A percentile compares a stretch with the other conserved stretches of the same genome.
Conservation (phyloP, 371 early-diverging fungal genomes). For the Mortierella sp. region DNA sequence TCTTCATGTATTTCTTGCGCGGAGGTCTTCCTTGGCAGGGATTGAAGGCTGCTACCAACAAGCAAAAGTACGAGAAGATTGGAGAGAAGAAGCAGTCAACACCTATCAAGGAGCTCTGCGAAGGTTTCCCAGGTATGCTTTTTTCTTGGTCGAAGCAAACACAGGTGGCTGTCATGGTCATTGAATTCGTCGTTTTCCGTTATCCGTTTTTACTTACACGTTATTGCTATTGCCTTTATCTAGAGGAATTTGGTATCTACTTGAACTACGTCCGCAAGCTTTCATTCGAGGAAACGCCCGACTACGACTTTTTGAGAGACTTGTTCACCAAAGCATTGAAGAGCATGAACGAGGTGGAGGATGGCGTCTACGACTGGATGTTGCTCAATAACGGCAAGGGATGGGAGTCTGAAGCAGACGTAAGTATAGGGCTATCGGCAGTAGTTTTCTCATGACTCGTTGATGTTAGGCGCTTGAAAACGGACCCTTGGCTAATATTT, state of each 20-base stretch:
- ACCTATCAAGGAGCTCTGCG: conserved; percentile 91
- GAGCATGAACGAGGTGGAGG: conserved; percentile 83
- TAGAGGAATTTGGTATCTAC: conserved; percentile 92
- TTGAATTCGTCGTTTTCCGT: background rate
- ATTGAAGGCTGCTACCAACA: conserved; percentile 97
- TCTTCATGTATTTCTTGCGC: conserved; percentile 99
- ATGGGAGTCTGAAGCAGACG: conserved; percentile 65
- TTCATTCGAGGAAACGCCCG: conserved; percentile 96
- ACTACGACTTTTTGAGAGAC: conserved; percentile 92
- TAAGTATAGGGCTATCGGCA: conserved; percentile 27
- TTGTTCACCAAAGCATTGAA: conserved; percentile 90
- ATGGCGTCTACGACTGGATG: conserved; percentile 98
- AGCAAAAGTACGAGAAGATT: conserved; percentile 99
- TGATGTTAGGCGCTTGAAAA: no score
- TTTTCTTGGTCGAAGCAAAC: background rate
- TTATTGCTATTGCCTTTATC: background rate
- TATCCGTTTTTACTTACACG: no score
- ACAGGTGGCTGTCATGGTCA: no score
- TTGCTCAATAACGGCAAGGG: conserved; percentile 73
- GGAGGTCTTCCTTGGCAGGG: conserved; percentile 99
- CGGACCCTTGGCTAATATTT: no score
- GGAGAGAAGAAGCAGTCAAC: conserved; percentile 98
- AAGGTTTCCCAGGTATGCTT: conserved; percentile 83
- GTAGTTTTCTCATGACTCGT: no score
- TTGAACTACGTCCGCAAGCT: conserved; percentile 94